A percentile compares a stretch with the other conserved stretches of the same genome.
phyloP scores from a whole-genome alignment of 1,284 basidiomycete genomes.

The Termitomyces sp. region DNA sequence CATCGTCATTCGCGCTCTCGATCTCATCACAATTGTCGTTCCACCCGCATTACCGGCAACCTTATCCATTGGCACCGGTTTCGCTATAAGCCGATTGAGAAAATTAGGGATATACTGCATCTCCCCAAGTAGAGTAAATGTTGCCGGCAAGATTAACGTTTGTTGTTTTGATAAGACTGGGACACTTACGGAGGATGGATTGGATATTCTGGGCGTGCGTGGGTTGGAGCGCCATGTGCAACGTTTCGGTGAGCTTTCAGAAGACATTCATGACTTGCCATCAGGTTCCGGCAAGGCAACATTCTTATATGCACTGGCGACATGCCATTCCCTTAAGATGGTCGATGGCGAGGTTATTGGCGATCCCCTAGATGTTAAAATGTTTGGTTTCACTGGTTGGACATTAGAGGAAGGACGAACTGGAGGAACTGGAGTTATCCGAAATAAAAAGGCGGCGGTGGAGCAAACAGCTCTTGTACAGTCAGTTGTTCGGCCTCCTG shows the following conservation, averaged over 20 bases:
- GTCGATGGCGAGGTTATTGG: constrained; percentile 89
- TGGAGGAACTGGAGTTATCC: constrained; percentile 64
- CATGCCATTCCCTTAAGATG: constrained; percentile 94
- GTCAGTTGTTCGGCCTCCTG: constrained; percentile 93
- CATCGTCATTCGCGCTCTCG: constrained; percentile 88
- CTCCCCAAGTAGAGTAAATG: constrained; percentile 93
- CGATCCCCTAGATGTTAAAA: constrained; percentile 95
- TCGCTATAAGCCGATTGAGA: constrained; percentile 87
- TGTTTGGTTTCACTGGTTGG: constrained; percentile 98
- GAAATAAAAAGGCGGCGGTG: constrained; percentile 58
- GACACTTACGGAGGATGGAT: constrained; percentile 95
- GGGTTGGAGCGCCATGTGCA: constrained; percentile 70
- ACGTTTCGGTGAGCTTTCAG: constrained; percentile 88
- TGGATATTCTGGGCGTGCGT: constrained; percentile 93
- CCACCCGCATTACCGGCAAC: constrained; percentile 97
- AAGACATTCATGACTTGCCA: constrained; percentile 85
- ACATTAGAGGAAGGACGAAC: constrained; percentile 88
- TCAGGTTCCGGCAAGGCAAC: constrained; percentile 75
- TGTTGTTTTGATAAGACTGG: constrained; percentile 99
- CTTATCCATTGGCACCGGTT: constrained; percentile 95
- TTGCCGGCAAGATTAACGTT: constrained; percentile 95
- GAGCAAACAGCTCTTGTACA: constrained; percentile 92
- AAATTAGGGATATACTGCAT: constrained; percentile 94
- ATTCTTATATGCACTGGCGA: constrained; percentile 89
- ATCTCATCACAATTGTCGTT: constrained; percentile 97